Conservation (phyloP, 768 basidiomycete genomes). For the Russula sp. region DNA sequence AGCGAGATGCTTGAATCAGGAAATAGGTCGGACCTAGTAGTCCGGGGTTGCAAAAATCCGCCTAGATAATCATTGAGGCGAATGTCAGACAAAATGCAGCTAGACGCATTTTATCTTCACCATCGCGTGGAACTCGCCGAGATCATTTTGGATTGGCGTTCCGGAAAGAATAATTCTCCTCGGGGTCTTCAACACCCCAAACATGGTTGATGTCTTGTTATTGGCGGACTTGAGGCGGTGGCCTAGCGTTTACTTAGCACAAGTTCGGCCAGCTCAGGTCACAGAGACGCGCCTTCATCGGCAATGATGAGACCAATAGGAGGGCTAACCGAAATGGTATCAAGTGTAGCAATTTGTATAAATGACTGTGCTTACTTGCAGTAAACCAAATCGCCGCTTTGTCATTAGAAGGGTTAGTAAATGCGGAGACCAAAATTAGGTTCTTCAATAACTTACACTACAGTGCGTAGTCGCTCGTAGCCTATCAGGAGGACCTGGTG, state of each 20-base stretch:
- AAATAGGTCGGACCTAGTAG: constrained; percentile 53
- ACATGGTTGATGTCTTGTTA: constrained; percentile 85
- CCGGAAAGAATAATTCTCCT: constrained; percentile 88
- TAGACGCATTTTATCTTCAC: constrained; percentile 37
- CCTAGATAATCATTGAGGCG: constrained; percentile 37
- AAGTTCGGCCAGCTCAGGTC: background rate
- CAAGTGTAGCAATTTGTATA: background rate
- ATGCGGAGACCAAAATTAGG: constrained; percentile 5
- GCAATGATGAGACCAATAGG: constrained; percentile 91
- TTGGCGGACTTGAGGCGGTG: constrained; percentile 90
- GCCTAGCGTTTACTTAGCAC: constrained; percentile 38
- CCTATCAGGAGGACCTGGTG: constrained; percentile 91
- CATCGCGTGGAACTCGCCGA: constrained; percentile 96
- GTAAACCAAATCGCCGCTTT: constrained; percentile 49
- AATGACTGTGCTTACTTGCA: constrained; percentile 48
- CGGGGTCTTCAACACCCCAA: constrained; percentile 67
- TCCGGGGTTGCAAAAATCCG: constrained; percentile 92
- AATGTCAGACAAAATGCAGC: background rate
- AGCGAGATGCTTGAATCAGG: background rate
- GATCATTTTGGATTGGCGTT: constrained; percentile 95
- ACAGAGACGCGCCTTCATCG: constrained; percentile 68
- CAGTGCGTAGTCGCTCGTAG: constrained; percentile 82
- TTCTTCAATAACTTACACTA: constrained; percentile 47
- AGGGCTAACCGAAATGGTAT: constrained; percentile 44
- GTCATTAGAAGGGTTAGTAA: background rate